Conservation (phyloP, 176 grass and related monocot genomes). For the Phragmites australis region DNA sequence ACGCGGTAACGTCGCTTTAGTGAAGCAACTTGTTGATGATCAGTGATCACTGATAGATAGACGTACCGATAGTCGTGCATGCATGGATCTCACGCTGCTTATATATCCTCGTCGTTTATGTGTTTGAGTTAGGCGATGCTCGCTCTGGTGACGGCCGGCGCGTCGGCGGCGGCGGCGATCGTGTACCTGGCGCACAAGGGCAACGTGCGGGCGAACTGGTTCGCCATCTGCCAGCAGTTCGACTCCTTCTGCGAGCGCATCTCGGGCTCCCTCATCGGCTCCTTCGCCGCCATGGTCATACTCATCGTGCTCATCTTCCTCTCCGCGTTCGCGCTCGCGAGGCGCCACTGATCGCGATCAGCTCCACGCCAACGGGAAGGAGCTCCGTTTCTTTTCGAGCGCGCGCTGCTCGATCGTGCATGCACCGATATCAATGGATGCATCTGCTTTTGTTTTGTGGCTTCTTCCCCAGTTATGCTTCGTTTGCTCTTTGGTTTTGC, state of each 20-base stretch:
- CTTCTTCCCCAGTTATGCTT: background rate
- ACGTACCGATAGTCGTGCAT: too few species aligned
- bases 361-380: background rate
- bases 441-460: background rate
- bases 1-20: conserved; percentile 15
- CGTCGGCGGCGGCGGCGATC: conserved; percentile 52
- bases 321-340: conserved; percentile 44
- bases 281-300: conserved; percentile 51
- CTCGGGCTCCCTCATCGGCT: conserved; percentile 64
- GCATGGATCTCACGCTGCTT: too few species aligned
- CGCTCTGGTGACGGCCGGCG: conserved; percentile 47
- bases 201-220: conserved; percentile 66
- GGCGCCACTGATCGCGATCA: conserved; percentile 21
- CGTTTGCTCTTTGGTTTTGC: background rate
- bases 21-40: background rate
- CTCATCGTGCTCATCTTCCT: conserved; percentile 50
- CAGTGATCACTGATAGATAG: background rate
- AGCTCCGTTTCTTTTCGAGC: background rate
- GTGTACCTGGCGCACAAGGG: conserved; percentile 72
- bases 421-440: background rate
- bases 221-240: conserved; percentile 71
- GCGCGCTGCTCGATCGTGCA: background rate
- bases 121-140: conserved; percentile 39
- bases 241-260: conserved; percentile 71
- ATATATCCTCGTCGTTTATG: too few species aligned